A percentile compares a stretch with the other conserved stretches of the same genome.
Conservation (phyloP, 2,329 filamentous ascomycete species). For the Monilinia laxa region DNA sequence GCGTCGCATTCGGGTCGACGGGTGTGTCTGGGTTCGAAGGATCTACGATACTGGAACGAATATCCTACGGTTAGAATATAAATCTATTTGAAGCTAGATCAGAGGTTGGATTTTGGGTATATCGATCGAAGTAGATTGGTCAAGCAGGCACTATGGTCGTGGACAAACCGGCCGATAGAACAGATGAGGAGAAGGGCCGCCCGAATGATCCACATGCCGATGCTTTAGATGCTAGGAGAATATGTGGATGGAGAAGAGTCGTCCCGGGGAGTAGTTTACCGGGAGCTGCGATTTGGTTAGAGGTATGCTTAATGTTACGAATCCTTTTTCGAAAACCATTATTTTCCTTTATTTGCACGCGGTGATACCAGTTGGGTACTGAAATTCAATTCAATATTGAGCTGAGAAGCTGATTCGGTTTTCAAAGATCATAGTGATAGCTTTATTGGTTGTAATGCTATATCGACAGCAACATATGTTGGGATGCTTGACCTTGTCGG, state of each 20-base stretch:
- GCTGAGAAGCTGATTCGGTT: constrained; percentile 17
- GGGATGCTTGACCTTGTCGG: constrained; percentile 14
- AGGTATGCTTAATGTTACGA: constrained; percentile 23
- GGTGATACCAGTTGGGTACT: not conserved
- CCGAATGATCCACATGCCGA: not conserved
- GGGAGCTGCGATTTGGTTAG: constrained; percentile 25
- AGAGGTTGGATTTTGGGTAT: too few relatives aligned
- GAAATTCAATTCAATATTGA: constrained; percentile 26
- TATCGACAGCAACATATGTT: constrained; percentile 17
- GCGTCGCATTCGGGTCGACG: not conserved
- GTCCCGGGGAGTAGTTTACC: not conserved
- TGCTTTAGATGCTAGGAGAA: not conserved
- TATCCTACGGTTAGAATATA: not conserved
- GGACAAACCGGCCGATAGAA: not conserved
- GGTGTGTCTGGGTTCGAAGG: not conserved
- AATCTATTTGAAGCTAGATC: not conserved
- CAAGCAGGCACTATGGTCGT: not conserved
- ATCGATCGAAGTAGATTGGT: not conserved
- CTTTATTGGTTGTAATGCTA: constrained; percentile 17
- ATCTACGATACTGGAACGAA: not conserved
- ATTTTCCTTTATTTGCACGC: not conserved
- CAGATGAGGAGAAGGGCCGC: constrained; percentile 19
- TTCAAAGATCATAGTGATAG: constrained; percentile 19
- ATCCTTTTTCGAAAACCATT: not conserved
- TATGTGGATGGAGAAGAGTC: constrained; percentile 17